These are phyloP conservation scores for Candida germanica DNA, from an alignment of 805 yeast genomes.

Conservation along the genomic window DNA sequence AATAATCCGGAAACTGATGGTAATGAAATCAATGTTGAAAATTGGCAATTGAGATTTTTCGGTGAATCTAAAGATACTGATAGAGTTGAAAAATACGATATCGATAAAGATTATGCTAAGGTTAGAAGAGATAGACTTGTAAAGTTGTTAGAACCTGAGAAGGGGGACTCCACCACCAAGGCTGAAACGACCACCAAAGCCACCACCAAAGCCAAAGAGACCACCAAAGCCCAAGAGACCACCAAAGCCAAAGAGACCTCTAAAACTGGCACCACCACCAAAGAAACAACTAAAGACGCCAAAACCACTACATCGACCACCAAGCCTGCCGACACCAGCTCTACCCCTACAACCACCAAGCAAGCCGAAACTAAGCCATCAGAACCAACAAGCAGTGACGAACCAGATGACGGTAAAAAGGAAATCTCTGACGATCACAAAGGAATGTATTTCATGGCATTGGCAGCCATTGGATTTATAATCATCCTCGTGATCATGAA, in stretches of 20 bases:
- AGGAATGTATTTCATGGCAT: conserved; percentile 58
- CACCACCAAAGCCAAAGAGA: conserved; percentile 8
- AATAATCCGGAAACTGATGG: conserved; percentile 34
- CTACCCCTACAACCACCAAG: conserved; percentile 1
- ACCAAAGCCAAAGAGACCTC: conserved; percentile 2
- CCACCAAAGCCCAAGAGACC: not conserved
- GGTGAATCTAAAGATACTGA: conserved; percentile 72
- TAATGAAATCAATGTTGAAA: conserved; percentile 39
- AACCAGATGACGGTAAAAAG: conserved; percentile 35
- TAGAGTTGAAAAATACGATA: conserved; percentile 55
- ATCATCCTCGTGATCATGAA: conserved; percentile 44
- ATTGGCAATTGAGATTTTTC: conserved; percentile 78
- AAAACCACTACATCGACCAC: conserved; percentile 4
- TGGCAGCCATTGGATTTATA: conserved; percentile 59
- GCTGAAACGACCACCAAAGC: conserved; percentile 8
- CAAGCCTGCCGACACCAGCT: conserved; percentile 3
- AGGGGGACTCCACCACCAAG: conserved; percentile 3
- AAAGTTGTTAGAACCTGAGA: conserved; percentile 11
- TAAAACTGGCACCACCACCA: not conserved
- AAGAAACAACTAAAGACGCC: conserved; percentile 1
- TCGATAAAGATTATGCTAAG: conserved; percentile 46
- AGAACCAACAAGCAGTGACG: conserved; percentile 6
- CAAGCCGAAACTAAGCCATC: not conserved
- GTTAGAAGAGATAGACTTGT: conserved; percentile 28
- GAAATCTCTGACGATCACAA: conserved; percentile 42